phyloP scores from a whole-genome alignment of 768 basidiomycete genomes.

The Agrocybe pediades region DNA sequence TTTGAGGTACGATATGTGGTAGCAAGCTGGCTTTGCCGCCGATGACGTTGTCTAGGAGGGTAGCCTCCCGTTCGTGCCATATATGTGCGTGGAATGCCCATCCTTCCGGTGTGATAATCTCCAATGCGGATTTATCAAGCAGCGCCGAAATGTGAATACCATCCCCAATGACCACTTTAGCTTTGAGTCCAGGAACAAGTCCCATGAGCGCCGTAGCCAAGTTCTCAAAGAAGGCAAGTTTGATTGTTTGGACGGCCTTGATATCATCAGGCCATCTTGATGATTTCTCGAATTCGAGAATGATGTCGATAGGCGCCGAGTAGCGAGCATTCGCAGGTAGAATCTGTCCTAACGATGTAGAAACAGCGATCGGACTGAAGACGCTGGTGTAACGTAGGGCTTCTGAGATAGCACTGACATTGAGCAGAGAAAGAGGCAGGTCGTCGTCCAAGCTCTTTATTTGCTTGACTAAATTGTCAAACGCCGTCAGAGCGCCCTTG shows the following conservation, averaged over 20 bases:
- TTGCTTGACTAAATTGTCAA: constrained; percentile 72
- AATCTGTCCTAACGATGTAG: constrained; percentile 47
- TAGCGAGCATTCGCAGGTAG: constrained; percentile 66
- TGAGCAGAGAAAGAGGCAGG: constrained; percentile 77
- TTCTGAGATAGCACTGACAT: constrained; percentile 73
- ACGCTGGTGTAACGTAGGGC: constrained; percentile 81
- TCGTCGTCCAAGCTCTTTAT: constrained; percentile 75
- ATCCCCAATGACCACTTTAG: constrained; percentile 60
- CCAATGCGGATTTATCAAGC: constrained; percentile 70
- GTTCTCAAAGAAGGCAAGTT: constrained; percentile 88
- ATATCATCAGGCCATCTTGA: constrained; percentile 95
- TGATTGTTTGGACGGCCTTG: constrained; percentile 89
- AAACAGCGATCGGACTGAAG: constrained; percentile 78
- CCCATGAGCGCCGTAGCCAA: constrained; percentile 69
- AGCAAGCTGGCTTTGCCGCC: constrained; percentile 42
- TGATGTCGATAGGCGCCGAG: constrained; percentile 67
- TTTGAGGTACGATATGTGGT: constrained; percentile 36
- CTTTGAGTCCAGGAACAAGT: constrained; percentile 49
- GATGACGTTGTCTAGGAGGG: constrained; percentile 72
- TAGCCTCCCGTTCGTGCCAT: constrained; percentile 85
- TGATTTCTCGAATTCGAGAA: constrained; percentile 91
- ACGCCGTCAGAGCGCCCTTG: constrained; percentile 76
- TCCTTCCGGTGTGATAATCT: constrained; percentile 78
- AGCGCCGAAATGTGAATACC: constrained; percentile 51
- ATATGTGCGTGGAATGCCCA: constrained; percentile 87